phyloP scores from a whole-genome alignment of 164 flowering plant genomes.

The Taxillus chinensis region DNA sequence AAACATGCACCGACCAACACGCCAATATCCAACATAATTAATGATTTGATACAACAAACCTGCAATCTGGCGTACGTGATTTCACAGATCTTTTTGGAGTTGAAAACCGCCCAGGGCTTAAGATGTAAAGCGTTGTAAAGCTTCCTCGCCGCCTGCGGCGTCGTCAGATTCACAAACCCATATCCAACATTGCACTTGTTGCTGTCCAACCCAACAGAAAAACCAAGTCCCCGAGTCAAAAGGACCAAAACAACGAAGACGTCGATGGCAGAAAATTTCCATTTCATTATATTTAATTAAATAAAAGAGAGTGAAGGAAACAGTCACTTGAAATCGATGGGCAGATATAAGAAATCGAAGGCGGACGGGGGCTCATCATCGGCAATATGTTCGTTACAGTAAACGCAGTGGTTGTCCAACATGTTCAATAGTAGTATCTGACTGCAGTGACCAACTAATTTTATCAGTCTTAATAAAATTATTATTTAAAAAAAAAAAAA shows the following conservation, averaged over 20 bases:
- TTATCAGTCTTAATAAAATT: too few relatives aligned
- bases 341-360: conserved; percentile 86
- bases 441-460: conserved; percentile 27
- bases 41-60: conserved; percentile 25
- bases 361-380: conserved; percentile 64
- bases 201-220: conserved; percentile 17
- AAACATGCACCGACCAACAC: too few relatives aligned
- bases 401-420: conserved; percentile 91
- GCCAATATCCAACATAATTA: too few relatives aligned
- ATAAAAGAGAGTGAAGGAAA: neutral
- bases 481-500: neutral
- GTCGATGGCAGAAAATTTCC: neutral
- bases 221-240: neutral
- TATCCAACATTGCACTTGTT: conserved; percentile 98
- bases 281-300: neutral
- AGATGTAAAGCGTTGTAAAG: conserved; percentile 77
- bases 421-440: conserved; percentile 80
- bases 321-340: conserved; percentile 84
- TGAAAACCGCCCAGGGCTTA: conserved; percentile 88
- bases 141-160: conserved; percentile 75
- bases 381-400: conserved; percentile 70
- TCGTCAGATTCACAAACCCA: conserved; percentile 89
- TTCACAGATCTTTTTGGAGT: conserved; percentile 82
- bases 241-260: neutral
- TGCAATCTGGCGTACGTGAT: conserved; percentile 87